Conservation (phyloP, 306 rosid genomes). For the Echinosophora koreensis region DNA sequence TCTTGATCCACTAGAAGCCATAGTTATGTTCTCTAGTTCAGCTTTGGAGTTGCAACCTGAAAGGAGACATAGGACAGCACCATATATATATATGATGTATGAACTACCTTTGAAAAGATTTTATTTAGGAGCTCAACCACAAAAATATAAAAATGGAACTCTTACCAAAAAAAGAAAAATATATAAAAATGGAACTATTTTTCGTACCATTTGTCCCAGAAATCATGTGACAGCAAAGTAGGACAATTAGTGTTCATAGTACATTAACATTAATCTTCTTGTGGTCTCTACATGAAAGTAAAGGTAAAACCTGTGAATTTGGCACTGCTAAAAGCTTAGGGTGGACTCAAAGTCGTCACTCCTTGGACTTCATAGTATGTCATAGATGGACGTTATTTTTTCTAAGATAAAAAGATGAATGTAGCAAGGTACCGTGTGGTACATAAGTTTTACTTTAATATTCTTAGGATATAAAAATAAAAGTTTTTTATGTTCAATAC, state of each 20-base stretch:
- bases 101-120: conserved; percentile 17
- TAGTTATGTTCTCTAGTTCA: conserved; percentile 39
- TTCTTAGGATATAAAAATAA: too few relatives aligned
- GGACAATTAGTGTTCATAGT: conserved; percentile 13
- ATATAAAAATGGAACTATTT: conserved; percentile 9
- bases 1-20: conserved; percentile 56
- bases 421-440: too few relatives aligned
- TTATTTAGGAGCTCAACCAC: conserved; percentile 45
- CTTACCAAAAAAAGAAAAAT: too few relatives aligned
- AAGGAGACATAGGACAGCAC: conserved; percentile 25
- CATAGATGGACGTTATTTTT: conserved; percentile 38
- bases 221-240: conserved; percentile 60
- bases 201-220: conserved; percentile 33
- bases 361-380: conserved; percentile 41
- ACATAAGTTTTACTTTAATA: too few relatives aligned
- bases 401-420: neutral
- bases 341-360: conserved; percentile 41
- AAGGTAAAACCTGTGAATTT: conserved; percentile 56
- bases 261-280: neutral
- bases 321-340: conserved; percentile 27
- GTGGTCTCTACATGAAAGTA: conserved; percentile 5
- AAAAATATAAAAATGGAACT: neutral
- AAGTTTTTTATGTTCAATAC: too few relatives aligned
- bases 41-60: conserved; percentile 34
- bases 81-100: conserved; percentile 24